phyloP scores from a whole-genome alignment of 1,139 yeast species.

The Yamadazyma sp. region DNA sequence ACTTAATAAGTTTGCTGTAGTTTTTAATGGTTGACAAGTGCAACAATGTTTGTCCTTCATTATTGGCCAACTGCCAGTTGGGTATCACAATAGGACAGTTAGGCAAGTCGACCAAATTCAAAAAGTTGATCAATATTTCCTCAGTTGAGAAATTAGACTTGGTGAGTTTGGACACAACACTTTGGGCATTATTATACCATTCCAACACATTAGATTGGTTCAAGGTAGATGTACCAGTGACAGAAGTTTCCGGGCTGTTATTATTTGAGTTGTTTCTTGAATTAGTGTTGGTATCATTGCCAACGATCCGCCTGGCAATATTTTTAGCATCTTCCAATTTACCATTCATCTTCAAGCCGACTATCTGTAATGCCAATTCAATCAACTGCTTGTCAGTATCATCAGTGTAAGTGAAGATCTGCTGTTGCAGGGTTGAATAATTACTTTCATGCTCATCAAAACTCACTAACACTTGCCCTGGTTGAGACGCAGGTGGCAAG shows the following conservation, averaged over 20 bases:
- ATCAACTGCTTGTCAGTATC: slow-evolving; percentile 91
- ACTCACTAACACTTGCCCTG: slow-evolving; percentile 90
- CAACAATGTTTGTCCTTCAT: slow-evolving; percentile 82
- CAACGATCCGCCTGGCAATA: slow-evolving; percentile 83
- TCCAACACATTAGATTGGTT: slow-evolving; percentile 23
- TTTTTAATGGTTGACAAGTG: slow-evolving; percentile 82
- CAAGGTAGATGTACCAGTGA: slow-evolving; percentile 5
- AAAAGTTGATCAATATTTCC: slow-evolving; percentile 59
- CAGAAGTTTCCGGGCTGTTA: slow-evolving; percentile 11
- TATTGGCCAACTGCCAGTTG: slow-evolving; percentile 78
- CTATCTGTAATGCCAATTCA: slow-evolving; percentile 90
- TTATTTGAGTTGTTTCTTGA: slow-evolving; percentile 9
- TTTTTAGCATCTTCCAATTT: slow-evolving; percentile 88
- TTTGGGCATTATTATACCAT: slow-evolving; percentile 53
- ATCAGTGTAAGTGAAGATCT: slow-evolving; percentile 83
- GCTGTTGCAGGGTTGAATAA: slow-evolving; percentile 42
- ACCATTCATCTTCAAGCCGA: slow-evolving; percentile 93
- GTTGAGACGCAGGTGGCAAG: slow-evolving; percentile 82
- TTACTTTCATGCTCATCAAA: slow-evolving; percentile 54
- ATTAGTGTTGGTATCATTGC: slow-evolving; percentile 39
- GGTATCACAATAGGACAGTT: slow-evolving; percentile 63
- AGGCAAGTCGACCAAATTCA: slow-evolving; percentile 61
- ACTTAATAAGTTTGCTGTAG: slow-evolving; percentile 58
- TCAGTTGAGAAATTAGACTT: slow-evolving; percentile 52
- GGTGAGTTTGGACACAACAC: slow-evolving; percentile 50